Base-by-base conservation (phyloP, 345 rosid species). In the Geranium rotundifolium region DNA sequence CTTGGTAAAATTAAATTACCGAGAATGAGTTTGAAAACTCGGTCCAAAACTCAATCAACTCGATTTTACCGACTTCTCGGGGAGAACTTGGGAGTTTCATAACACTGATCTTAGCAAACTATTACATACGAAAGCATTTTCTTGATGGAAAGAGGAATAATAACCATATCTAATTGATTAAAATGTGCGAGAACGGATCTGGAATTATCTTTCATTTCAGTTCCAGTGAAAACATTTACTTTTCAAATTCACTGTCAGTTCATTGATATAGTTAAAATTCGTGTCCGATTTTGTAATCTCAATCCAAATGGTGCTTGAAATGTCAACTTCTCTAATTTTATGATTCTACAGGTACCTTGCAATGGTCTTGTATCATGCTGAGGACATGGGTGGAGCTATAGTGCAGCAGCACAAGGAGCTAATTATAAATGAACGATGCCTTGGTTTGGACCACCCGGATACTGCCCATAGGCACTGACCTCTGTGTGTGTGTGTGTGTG, bases 371-470 rank as follows among this genome's bases (percentile, higher is more conserved):
- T 95, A 95, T 71, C 99, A 95, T 66, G 99, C 99, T 27, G 99
- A 97, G 70, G 99, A 95, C 72, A 88, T 88, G 96, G 86, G 91
- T 69, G 99, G 99, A 56, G 99, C 97, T 68, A 88, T 95, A 72
- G 84, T 85, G 81, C 99, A 95, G 69, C 99, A 95, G 80, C 99
- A 95, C 75, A 95, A 95, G 75, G 99, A 95, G 76, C 76, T 95
- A 65, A 95, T 95, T 56, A 95, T 95, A 65, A 95, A 95, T 77
- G 99, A 95, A 67, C 89, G 97, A 27, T 95, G 99, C 72, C 82
- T 95, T 74, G 99, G 97, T 68, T 77, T 95, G 77, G 97, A 95
- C 76, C 99, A 95, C 75, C 99, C 99, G 62, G 99, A 95, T 78
- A 90, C 97, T 67, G 99, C 99, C 65, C 97, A 95, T 81, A 95